Evolutionary conservation across 805 yeast species (phyloP).

Genomic region (Metschnikowia shivogae): DNA sequence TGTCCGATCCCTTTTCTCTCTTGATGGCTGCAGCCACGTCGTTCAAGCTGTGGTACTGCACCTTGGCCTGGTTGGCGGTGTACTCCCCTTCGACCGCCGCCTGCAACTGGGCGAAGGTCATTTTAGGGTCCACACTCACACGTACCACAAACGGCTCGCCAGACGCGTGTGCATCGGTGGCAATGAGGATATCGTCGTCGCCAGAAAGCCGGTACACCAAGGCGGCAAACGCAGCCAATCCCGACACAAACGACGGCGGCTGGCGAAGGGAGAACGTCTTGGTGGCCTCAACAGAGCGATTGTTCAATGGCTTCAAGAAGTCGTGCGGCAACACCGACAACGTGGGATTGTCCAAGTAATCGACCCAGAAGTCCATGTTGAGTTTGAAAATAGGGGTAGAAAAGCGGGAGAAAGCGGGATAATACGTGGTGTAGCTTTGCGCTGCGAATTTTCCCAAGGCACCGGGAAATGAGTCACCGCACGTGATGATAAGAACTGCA

Average conservation of each 20-base stretch:
- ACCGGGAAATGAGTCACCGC: constrained; percentile 10
- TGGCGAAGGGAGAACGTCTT: constrained; percentile 28
- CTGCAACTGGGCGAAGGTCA: constrained; percentile 52
- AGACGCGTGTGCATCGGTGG: constrained; percentile 48
- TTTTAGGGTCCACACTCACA: constrained; percentile 51
- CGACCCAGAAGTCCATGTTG: constrained; percentile 49
- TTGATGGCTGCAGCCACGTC: constrained; percentile 54
- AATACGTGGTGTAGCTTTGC: neutral
- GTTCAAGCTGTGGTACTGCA: constrained; percentile 45
- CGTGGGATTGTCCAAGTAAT: constrained; percentile 71
- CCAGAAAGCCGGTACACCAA: constrained; percentile 81
- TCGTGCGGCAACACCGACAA: constrained; percentile 86
- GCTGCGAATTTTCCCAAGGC: constrained; percentile 1
- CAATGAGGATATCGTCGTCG: constrained; percentile 88
- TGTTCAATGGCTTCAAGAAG: constrained; percentile 70
- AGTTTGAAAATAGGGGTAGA: neutral
- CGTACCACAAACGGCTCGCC: constrained; percentile 57
- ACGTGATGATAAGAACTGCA: constrained; percentile 10
- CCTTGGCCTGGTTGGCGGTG: constrained; percentile 29
- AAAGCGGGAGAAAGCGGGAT: neutral
- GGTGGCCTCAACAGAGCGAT: constrained; percentile 62
- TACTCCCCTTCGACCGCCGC: constrained; percentile 42
- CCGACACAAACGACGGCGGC: constrained; percentile 40
- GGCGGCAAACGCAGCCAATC: constrained; percentile 64
- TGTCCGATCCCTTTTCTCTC: constrained; percentile 45